Evolutionary conservation across 352 stramenopile species (phyloP).

Genomic region (Globisporangium emineosum): DNA sequence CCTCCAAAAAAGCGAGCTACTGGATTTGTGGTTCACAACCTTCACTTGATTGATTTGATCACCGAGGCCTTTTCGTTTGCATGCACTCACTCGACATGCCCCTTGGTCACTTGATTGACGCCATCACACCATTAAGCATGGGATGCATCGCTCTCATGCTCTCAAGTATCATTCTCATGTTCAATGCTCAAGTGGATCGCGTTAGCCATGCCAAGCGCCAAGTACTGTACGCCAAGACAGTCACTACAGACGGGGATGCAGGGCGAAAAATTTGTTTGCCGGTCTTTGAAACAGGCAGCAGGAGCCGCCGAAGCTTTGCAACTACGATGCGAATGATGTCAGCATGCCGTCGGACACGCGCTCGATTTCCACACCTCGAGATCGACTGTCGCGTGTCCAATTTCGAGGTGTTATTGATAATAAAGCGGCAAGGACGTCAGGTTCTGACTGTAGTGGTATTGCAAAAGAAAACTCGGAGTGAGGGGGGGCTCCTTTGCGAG

Average conservation of each 20-base stretch:
- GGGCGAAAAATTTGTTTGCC: neutral
- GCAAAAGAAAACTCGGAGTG: too few relatives aligned
- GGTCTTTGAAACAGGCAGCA: too few relatives aligned
- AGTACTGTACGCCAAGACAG: neutral
- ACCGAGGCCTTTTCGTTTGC: neutral
- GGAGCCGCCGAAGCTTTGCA: too few relatives aligned
- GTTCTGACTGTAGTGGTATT: too few relatives aligned
- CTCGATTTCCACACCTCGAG: too few relatives aligned
- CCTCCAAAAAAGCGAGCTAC: neutral
- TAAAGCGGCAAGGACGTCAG: too few relatives aligned
- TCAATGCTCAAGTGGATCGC: neutral
- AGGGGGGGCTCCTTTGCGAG: too few relatives aligned
- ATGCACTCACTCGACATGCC: neutral
- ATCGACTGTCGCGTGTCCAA: too few relatives aligned
- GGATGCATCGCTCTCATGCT: neutral
- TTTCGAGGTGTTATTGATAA: too few relatives aligned
- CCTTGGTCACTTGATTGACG: conserved; percentile 7
- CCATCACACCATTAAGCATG: neutral
- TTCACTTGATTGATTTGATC: conserved; percentile 6
- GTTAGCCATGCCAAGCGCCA: neutral
- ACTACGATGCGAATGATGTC: too few relatives aligned
- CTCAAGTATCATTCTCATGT: too few relatives aligned
- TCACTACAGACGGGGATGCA: neutral
- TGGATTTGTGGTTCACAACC: conserved; percentile 8
- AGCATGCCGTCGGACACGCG: too few relatives aligned